Evolutionary conservation across 2,329 filamentous ascomycete species (phyloP).

Genomic region (Dendryphion nanum): DNA sequence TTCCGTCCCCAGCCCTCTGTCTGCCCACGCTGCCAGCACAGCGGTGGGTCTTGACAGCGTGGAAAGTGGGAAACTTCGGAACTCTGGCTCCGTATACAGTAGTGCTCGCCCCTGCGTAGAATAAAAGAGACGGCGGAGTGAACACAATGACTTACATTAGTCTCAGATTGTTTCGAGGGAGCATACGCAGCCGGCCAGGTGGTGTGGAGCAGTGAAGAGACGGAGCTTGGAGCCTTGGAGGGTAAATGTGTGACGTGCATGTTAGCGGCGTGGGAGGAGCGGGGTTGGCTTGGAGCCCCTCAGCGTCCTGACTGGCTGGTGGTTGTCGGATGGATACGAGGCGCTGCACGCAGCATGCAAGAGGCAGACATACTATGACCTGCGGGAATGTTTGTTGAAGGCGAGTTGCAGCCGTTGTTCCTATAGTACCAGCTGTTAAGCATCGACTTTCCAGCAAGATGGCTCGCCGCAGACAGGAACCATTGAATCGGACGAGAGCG

Average conservation of each 20-base stretch:
- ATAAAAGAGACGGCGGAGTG: slow-evolving; percentile 16
- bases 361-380: too few species aligned
- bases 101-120: slow-evolving; percentile 25
- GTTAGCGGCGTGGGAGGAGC: slow-evolving; percentile 28
- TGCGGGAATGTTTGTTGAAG: too few species aligned
- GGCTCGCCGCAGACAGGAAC: slow-evolving; percentile 5
- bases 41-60: too few species aligned
- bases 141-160: slow-evolving; percentile 24
- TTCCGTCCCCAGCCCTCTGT: too few species aligned
- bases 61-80: too few species aligned
- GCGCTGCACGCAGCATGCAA: too few species aligned
- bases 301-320: too few species aligned
- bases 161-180: slow-evolving; percentile 18
- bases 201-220: slow-evolving; percentile 18
- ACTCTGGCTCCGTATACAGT: too few species aligned
- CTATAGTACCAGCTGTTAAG: slow-evolving; percentile 7
- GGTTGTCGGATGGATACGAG: too few species aligned
- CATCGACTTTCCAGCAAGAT: slow-evolving; percentile 10
- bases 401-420: too few species aligned
- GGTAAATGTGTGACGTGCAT: slow-evolving; percentile 37
- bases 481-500: too few species aligned
- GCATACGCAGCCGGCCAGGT: slow-evolving; percentile 17
- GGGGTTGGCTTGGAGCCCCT: slow-evolving; percentile 23
- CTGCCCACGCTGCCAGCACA: too few species aligned
- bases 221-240: slow-evolving; percentile 14